These are phyloP conservation scores for Talaromyces sp. DNA, from an alignment of 2,329 filamentous ascomycete species.

Conservation along the genomic window DNA sequence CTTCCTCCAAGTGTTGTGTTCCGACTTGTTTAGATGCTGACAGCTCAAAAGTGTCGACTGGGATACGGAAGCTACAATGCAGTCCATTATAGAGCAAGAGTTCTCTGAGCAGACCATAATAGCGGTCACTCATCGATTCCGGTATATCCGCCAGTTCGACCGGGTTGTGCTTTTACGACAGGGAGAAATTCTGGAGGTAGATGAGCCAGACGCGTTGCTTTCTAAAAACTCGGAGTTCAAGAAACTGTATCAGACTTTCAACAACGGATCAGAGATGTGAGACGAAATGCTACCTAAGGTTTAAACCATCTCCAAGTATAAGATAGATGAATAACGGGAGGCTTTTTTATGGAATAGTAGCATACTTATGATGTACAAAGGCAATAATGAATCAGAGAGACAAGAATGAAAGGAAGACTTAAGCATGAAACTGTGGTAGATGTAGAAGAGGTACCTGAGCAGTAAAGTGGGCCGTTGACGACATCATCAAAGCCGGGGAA, in stretches of 20 bases:
- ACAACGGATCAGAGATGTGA: background rate
- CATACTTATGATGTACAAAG: no score
- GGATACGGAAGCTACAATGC: conserved; percentile 56
- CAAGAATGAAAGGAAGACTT: background rate
- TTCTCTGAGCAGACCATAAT: conserved; percentile 59
- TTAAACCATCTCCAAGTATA: no score
- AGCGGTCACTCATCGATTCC: conserved; percentile 54
- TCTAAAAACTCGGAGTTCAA: conserved; percentile 33
- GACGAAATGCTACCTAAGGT: background rate
- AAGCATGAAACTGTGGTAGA: background rate
- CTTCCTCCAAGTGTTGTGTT: conserved; percentile 4
- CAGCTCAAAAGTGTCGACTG: conserved; percentile 49
- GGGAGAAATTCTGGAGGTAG: conserved; percentile 35
- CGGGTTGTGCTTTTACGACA: conserved; percentile 35
- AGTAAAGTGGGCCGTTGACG: background rate
- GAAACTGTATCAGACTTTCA: conserved; percentile 25
- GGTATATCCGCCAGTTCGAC: conserved; percentile 41
- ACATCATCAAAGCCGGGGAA: conserved; percentile 6
- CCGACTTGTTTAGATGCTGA: background rate
- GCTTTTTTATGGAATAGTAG: background rate
- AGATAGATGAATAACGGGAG: background rate
- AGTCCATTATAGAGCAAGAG: conserved; percentile 52
- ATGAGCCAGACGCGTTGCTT: conserved; percentile 38
- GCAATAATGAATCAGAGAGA: background rate
- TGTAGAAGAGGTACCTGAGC: background rate